A percentile compares a stretch with the other conserved stretches of the same genome.
These are phyloP conservation scores for Ogataea hybrid DNA, from an alignment of 1,139 yeast genomes.

Conservation along the genomic window DNA sequence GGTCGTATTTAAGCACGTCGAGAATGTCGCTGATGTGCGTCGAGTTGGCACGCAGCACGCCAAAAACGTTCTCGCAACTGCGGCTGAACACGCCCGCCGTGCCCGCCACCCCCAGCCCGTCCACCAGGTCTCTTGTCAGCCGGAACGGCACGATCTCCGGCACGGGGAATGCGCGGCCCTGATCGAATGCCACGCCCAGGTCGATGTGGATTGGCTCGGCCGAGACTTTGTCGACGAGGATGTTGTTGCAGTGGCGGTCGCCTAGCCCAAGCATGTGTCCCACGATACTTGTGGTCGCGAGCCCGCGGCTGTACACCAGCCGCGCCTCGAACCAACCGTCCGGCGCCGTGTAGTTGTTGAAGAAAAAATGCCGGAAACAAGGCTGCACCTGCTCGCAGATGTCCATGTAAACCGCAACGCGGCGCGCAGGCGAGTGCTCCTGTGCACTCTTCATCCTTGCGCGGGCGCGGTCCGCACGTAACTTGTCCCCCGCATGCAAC, in stretches of 20 bases:
- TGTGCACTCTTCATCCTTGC: slow-evolving; percentile 61
- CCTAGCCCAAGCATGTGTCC: slow-evolving; percentile 91
- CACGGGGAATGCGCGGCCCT: slow-evolving; percentile 75
- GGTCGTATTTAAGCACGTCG: slow-evolving; percentile 89
- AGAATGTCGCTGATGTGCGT: slow-evolving; percentile 77
- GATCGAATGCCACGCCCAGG: slow-evolving; percentile 94
- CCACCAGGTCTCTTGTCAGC: slow-evolving; percentile 84
- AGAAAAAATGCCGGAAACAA: slow-evolving; percentile 66
- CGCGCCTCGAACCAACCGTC: slow-evolving; percentile 73
- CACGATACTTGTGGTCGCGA: slow-evolving; percentile 82
- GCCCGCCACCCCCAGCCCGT: slow-evolving; percentile 88
- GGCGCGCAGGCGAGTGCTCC: slow-evolving; percentile 40
- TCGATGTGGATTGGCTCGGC: slow-evolving; percentile 98
- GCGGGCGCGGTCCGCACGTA: slow-evolving; percentile 60
- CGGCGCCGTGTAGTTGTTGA: slow-evolving; percentile 62
- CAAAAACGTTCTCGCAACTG: slow-evolving; percentile 71
- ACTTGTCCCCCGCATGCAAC: slow-evolving; percentile 49
- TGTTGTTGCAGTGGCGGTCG: slow-evolving; percentile 91
- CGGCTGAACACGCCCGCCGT: slow-evolving; percentile 71
- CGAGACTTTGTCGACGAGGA: slow-evolving; percentile 67
- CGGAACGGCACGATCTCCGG: slow-evolving; percentile 96
- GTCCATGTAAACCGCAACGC: slow-evolving; percentile 49
- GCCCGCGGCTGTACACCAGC: slow-evolving; percentile 67
- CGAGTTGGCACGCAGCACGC: slow-evolving; percentile 62
- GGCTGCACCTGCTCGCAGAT: slow-evolving; percentile 61